Evolutionary conservation across 2,329 filamentous ascomycete genomes (phyloP), one percentile per base, ranked within the genome.

Genomic region (Aplosporella prunicola): DNA sequence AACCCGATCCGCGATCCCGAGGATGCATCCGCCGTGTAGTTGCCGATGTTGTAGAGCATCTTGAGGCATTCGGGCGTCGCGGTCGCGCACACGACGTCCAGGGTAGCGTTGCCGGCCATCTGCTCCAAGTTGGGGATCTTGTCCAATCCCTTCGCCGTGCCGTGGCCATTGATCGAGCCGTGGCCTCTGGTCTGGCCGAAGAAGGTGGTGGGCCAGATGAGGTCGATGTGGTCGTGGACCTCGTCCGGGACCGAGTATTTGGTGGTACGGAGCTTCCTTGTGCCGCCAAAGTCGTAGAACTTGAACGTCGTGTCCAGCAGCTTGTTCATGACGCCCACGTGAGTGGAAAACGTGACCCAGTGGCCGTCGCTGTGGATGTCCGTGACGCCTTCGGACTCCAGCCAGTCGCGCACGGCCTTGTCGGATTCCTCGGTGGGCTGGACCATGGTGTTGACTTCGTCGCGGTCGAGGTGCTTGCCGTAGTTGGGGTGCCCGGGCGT

Each of bases 1-100:
- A 74, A 73, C 11, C 60, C 69, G 10, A 71, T 57, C 13, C 61
- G 60, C 47, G 67, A 71, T 2, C 69, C 68, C n/a, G 61, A 60
- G 9, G 55, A 55, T 5, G 59, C 50, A 18, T 64, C 55, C 9
- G 66, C 56, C 22, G 57, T 52, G 14, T 58, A 51, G 5, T 55
- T 51, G 11, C 61, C 50, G 5, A 62, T 46, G 3, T 47, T 41
- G 14, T 58, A 50, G 10, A 71, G 49, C 28, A 57, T 58, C 17
- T 63, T 52, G 7, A 66, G 46, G n/a, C 8, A 8, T n/a, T 24
- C 22, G 13, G 64, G 48, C 0, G 49, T 45, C n/a, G 52, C 45
- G 11, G 60, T 66, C 38, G 71, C 43, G 43, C 70, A 74, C 4
- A 56, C 43, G 3, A 69, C 69, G n/a, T 63, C 65, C 41, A 72